Evolutionary conservation across 2,329 filamentous ascomycete genomes (phyloP).

Genomic region (Rhytidhysteron rufulum): DNA sequence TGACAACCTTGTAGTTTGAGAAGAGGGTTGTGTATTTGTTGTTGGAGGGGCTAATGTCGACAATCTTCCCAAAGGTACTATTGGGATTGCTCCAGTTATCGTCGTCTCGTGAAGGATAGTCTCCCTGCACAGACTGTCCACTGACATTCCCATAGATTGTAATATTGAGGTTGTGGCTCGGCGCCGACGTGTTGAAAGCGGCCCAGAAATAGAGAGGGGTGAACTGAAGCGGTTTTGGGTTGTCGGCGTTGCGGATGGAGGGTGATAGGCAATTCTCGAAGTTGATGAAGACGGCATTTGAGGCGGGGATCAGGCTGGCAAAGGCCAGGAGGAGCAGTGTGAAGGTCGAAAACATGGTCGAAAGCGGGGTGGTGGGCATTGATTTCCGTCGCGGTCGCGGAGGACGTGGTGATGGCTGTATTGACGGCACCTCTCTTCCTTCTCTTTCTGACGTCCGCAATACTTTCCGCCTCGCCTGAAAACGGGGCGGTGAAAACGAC

Average conservation of each 20-base stretch:
- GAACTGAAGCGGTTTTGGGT: slow-evolving; percentile 70
- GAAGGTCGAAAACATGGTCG: slow-evolving; percentile 13
- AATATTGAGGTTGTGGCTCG: slow-evolving; percentile 65
- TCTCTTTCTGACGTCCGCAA: background rate
- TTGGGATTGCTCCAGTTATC: slow-evolving; percentile 58
- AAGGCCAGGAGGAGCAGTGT: slow-evolving; percentile 17
- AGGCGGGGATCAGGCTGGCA: slow-evolving; percentile 21
- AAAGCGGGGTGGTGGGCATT: slow-evolving; percentile 4
- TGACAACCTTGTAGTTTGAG: slow-evolving; percentile 68
- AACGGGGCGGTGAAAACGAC: slow-evolving; percentile 20
- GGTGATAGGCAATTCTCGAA: slow-evolving; percentile 79
- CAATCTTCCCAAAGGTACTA: slow-evolving; percentile 71
- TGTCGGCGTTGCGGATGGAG: slow-evolving; percentile 54
- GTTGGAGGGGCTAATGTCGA: slow-evolving; percentile 55
- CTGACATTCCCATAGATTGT: slow-evolving; percentile 90
- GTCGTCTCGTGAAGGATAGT: slow-evolving; percentile 58
- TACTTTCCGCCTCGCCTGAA: background rate
- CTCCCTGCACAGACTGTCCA: slow-evolving; percentile 58
- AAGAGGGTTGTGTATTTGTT: slow-evolving; percentile 70
- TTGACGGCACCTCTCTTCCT: slow-evolving; percentile 17
- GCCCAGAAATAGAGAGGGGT: slow-evolving; percentile 71
- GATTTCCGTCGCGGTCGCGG: slow-evolving; percentile 27
- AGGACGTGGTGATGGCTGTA: slow-evolving; percentile 26
- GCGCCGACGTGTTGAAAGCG: slow-evolving; percentile 60
- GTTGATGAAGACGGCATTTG: slow-evolving; percentile 57